Evolutionary conservation across 805 yeast genomes (phyloP), one percentile per base, ranked within the genome.

Genomic region (Myxozyma neglecta): DNA sequence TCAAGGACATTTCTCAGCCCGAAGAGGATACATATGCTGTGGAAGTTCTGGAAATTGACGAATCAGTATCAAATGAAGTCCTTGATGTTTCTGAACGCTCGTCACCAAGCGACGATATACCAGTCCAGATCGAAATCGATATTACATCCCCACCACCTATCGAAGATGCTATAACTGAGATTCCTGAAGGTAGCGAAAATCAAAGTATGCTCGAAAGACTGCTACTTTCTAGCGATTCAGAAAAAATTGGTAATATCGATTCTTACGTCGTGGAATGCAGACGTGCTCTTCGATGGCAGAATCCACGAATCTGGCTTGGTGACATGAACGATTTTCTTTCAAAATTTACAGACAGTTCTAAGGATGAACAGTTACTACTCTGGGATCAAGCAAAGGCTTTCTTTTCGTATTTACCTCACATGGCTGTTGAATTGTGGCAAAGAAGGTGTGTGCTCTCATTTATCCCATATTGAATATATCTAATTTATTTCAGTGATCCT

Each of bases 381-480:
- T 53, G 54, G 44, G 52, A 16, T 11, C 20, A 34, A 6, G 42
- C 43, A 9, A 2, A 20, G 16, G 39, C 35, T 3, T 46, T 57
- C 7, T 44, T 61, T 14, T 32, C 34, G 5, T 16, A 29, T 3
- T 43, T 61, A 13, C 65, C 65, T 4, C 37, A 51, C 20, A 43
- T 61, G 20, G 59, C 51, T 42, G 14, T 35, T 7, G 49, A 54
- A 10, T 48, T 53, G 9, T 53, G 56, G 57, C 29, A n/a, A 29
- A 46, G 60, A 14, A 55, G 39, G 64, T 60, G 37, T 45, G 60
- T 52, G 10, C 16, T 35, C 39, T 16, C 34, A 9, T 5, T 6
- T 16, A 18, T 3, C 6, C 35, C 4, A 20, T 6, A 24, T 10
- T 3, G 9, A 7, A 14, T 37, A n/a, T 43, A 32, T 36, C 35